Evolutionary conservation across 495 filamentous ascomycete species (phyloP), one percentile per base, ranked within the genome.

Genomic region (Bacidia rubella): DNA sequence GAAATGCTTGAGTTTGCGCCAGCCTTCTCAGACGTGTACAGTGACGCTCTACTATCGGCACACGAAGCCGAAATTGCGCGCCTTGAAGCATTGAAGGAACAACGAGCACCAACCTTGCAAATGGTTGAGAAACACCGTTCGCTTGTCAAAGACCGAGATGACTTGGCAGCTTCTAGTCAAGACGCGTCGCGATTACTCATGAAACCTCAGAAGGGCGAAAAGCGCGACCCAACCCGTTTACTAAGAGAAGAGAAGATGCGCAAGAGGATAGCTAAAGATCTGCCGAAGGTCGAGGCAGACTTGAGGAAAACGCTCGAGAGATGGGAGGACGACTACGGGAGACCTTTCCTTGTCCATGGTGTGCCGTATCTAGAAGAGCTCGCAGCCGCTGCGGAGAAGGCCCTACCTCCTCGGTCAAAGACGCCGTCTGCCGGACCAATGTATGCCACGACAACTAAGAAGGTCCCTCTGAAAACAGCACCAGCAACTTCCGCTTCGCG

Each of bases 1-100:
- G 92, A 99, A 65, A 96, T 95, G 86, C 74, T 95, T 50, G 89
- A 96, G 54, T 99, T 97, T 56, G 87, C 89, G 2, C 90, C 93
- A 2, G 90, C 88, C 1, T 95, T 95, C 63, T 93, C 87, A 0
- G 79, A 82, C 71, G 73, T 75, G 49, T 75, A 65, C 54, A 95
- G 87, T 58, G 92, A 97, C 63, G 90, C 92, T 39, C 75, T 99
- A 17, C 79, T 98, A 2, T 78, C 81, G 26, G 79, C 89, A 0
- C 93, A 97, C 57, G 92, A 99, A 66, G 79, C 79, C 7, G 93
- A 99, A 59, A 87, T 97, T 52, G 63, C 67, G 9, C 83, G 90
- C 22, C 71, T 99, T 2, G 85, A 96, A 61, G 70, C 79, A 11
- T 66, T 97, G 26, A 86, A 80, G 63, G 85, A 94, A 59, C 89